Base-by-base conservation (phyloP, 78 protist species). In the Andalucia godoyi region DNA sequence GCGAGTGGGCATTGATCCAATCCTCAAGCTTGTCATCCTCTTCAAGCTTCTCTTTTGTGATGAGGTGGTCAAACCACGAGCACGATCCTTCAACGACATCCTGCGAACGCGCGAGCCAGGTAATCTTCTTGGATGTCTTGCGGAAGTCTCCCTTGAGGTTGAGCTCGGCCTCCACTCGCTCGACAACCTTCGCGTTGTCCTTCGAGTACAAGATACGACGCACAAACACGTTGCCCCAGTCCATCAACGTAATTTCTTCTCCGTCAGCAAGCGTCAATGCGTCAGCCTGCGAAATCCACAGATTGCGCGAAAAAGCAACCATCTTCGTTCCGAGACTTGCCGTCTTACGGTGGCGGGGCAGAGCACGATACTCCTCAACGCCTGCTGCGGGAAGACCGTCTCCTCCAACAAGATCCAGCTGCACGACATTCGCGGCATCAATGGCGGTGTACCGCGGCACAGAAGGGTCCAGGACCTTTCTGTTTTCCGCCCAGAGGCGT, bases 401-500 rank as follows among this genome's bases (percentile, higher is more conserved):
- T 39, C 49, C 12, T 82, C 79, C 84, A 85, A 29, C 54, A 54
- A 59, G 73, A 86, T 40, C 52, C 61, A 25, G 71, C 74, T 7
- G 55, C 55, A 70, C 66, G 38, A 42, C 41, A 3, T 43, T 60
- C 5, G 39, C 70, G 18, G 15, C 39, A 32, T 76, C 72, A 17
- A 68, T 34, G 36, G 57, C 76, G 29, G 12, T 18, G 62, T 33
- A 83, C 25, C 87, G 42, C 27, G 79, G 70, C 18, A 42, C 70
- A 5, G 29, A 13, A 23, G 97, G 91, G 65, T 96, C 99, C 64
- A 96, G 72, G 37, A 81, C 38, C 39, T 66, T 38, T 71, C 77
- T 89, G 85, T 94, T 96, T 58, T 72, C n/a, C 37, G 84, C 68
- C 93, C 96, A 96, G 43, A 96, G 66, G 71, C 81, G 86, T 42